Base-by-base conservation (phyloP, 148 eudicot genomes). In the Vaccinium myrtillus region DNA sequence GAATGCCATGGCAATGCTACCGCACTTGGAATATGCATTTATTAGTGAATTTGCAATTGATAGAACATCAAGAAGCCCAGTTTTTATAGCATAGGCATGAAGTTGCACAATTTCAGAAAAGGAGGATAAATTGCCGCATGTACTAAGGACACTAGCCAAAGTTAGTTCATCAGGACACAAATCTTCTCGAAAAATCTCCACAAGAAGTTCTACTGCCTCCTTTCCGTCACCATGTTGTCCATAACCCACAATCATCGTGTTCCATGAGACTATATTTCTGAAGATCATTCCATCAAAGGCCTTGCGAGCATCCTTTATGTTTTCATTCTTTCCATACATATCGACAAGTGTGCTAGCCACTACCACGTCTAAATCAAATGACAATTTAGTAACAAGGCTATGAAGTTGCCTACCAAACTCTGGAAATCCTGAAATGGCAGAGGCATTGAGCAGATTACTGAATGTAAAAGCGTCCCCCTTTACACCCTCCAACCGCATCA, bases 191-290 rank as follows among this genome's bases (percentile, higher is more conserved):
- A 91, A 65, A 97, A 95, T 91, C 49, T 85, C 80, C 2, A 27
- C 59, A 15, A 86, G 83, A 12, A 92, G 89, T 53, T 88, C 78
- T 84, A 90, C 53, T 69, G 95, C 95, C 81, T 93, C 90, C 80
- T 85, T 87, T 76, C 87, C 88, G 56, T 91, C 86, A 39, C 91
- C 87, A 18, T 78, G 56, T 73, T 82, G 90, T 27, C 92, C 92
- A 88, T 91, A 92, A 53, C 95, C 95, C 13, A 89, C 95, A 80
- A 95, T 91, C 88, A 95, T 85, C 51, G 95, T 89, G 86, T 91
- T 95, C 98, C 98, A 93, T 5, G 93, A 89, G 49, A 92, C 85
- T 25, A 89, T 85, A 86, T 92, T 94, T 75, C 87, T 91, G 54
- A 75, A 81, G 53, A 63, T 50, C 90, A 93, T 91, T 51, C 73